A percentile compares a stretch with the other conserved stretches of the same genome.
phyloP scores from a whole-genome alignment of 805 yeast species.

The Metschnikowia shivogae region DNA sequence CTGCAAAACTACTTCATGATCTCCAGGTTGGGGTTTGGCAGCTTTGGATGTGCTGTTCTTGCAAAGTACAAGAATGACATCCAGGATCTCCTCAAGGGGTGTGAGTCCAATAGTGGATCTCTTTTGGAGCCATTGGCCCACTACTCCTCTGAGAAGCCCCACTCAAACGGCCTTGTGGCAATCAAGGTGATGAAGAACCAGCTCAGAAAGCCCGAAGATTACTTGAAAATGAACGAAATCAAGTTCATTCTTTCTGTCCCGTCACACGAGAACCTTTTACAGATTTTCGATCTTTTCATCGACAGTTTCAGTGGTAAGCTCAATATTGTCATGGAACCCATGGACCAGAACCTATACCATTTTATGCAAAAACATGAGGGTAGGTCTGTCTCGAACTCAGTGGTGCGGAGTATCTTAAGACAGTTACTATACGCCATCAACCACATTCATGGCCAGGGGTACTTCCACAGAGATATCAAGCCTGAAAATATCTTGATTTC shows the following conservation, averaged over 20 bases:
- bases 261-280: conserved; percentile 68
- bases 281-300: conserved; percentile 72
- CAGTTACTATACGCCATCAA: conserved; percentile 74
- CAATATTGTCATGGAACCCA: conserved; percentile 83
- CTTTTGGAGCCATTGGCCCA: conserved; percentile 43
- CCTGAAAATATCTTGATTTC: conserved; percentile 86
- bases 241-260: conserved; percentile 64
- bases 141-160: conserved; percentile 17
- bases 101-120: conserved; percentile 35
- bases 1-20: conserved; percentile 41
- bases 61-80: conserved; percentile 45
- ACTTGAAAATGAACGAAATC: conserved; percentile 54
- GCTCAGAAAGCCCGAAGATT: conserved; percentile 23
- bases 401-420: conserved; percentile 61
- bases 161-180: conserved; percentile 50
- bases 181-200: conserved; percentile 68
- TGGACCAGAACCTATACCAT: conserved; percentile 80
- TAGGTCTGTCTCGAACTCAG: conserved; percentile 49
- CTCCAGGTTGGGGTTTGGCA: conserved; percentile 63
- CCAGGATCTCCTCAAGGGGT: conserved; percentile 16
- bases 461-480: conserved; percentile 85
- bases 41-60: conserved; percentile 67
- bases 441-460: conserved; percentile 71
- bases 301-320: conserved; percentile 57
- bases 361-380: conserved; percentile 61